Evolutionary conservation across 2,329 filamentous ascomycete genomes (phyloP), one percentile per base, ranked within the genome.

Genomic region (Fusarium xyrophilum): DNA sequence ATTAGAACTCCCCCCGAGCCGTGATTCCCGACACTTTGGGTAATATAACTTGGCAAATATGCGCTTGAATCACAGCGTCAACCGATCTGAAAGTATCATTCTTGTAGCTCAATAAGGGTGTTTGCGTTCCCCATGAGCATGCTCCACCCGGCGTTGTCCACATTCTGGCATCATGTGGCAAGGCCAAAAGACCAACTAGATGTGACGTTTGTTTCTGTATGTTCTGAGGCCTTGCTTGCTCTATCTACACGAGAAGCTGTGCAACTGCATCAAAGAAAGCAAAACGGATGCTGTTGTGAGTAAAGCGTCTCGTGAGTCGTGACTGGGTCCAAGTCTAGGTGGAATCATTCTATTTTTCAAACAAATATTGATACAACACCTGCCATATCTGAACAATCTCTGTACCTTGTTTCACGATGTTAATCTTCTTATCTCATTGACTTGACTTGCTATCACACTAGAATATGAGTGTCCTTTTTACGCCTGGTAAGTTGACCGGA

Each of bases 1-100:
- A 60, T 19, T 38, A 54, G 60, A 35, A 65, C 35, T 54, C 17
- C 11, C 17, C 11, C 62, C 61, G 61, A 39, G 21, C 42, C 47
- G 28, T 56, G 21, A 62, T 63, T 50, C 27, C 19, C 39, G 33
- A 48, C 35, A 14, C 19, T 60, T 32, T 48, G 33, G 27, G 36
- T 32, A 14, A 28, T 23, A 48, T 12, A 32, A 38, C 36, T 42
- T 25, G 36, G 32, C 19, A 60, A 39, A 35, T 30, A 23, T 44
- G n/a, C 9, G 15, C 33, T 50, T 47, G 15, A 21, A 39, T 40
- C 17, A 47, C 28, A 27, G 25, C 36, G 30, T 21, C 25, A 36
- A 33, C 27, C n/a, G 27, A 36, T 32, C 3, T 21, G 19, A 28
- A 52, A n/a, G 44, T 10, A 14, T 40, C 30, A 14, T 32, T 32